Evolutionary conservation across 371 early-diverging fungal species (phyloP).

Genomic region (Neoconidiobolus thromboides): DNA sequence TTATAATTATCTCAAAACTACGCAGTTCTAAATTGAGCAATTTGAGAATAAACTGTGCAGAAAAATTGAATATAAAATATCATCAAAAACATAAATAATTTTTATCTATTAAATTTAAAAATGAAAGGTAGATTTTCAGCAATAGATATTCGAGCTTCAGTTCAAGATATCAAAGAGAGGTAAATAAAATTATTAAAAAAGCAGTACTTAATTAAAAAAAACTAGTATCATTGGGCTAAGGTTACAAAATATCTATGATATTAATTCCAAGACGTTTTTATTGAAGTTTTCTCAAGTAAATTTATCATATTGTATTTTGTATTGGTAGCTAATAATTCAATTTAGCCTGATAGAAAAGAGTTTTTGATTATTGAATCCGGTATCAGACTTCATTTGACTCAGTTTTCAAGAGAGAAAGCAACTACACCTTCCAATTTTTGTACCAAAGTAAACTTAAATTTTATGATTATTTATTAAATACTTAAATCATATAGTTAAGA

Average conservation of each 20-base stretch:
- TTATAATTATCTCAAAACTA: too few relatives aligned
- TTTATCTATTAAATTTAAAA: not conserved
- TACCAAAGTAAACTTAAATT: constrained; percentile 35
- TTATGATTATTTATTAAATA: not conserved
- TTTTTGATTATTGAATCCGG: constrained; percentile 85
- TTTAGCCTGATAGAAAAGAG: constrained; percentile 65
- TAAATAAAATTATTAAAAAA: constrained; percentile 8
- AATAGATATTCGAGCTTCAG: constrained; percentile 69
- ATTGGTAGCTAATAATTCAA: not conserved
- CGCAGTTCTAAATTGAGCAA: too few relatives aligned
- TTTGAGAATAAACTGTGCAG: too few relatives aligned
- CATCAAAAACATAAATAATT: too few relatives aligned
- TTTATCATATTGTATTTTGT: not conserved
- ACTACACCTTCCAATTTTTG: constrained; percentile 70
- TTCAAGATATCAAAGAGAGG: constrained; percentile 43
- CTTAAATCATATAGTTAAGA: constrained; percentile 32
- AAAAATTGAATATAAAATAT: too few relatives aligned
- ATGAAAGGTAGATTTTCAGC: constrained; percentile 70
- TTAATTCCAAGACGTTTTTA: constrained; percentile 73
- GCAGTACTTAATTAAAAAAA: not conserved
- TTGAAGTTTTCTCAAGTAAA: constrained; percentile 75
- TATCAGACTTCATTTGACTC: constrained; percentile 80
- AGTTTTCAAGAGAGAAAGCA: constrained; percentile 69
- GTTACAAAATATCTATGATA: constrained; percentile 89
- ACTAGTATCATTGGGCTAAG: constrained; percentile 35